Evolutionary conservation across 2,329 filamentous ascomycete species (phyloP).

Genomic region (Sclerotiophoma versabilis): DNA sequence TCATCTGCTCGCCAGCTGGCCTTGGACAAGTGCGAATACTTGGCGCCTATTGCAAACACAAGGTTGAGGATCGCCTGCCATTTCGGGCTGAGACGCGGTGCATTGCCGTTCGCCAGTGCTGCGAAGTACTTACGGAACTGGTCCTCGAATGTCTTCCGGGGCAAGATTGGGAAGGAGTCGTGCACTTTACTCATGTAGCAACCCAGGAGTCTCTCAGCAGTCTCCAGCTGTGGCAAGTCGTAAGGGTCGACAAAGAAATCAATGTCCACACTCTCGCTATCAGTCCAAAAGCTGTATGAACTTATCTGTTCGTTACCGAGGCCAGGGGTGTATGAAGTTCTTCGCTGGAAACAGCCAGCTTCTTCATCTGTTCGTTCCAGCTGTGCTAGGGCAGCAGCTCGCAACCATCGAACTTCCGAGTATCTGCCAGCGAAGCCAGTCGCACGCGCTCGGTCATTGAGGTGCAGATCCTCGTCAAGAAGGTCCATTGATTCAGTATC

Average conservation of each 20-base stretch:
- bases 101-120: slow-evolving; percentile 26
- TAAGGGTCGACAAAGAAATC: slow-evolving; percentile 40
- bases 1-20: slow-evolving; percentile 34
- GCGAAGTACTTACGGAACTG: slow-evolving; percentile 46
- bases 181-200: slow-evolving; percentile 51
- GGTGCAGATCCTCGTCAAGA: slow-evolving; percentile 39
- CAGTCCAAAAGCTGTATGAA: slow-evolving; percentile 44
- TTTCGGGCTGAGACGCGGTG: slow-evolving; percentile 28
- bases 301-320: slow-evolving; percentile 38
- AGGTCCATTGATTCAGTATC: slow-evolving; percentile 32
- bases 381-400: slow-evolving; percentile 31
- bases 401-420: slow-evolving; percentile 45
- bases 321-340: slow-evolving; percentile 9
- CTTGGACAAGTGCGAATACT: slow-evolving; percentile 46
- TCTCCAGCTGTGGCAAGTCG: slow-evolving; percentile 40
- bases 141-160: slow-evolving; percentile 39
- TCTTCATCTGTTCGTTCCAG: slow-evolving; percentile 26
- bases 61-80: slow-evolving; percentile 53
- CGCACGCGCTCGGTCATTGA: slow-evolving; percentile 32
- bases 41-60: slow-evolving; percentile 53
- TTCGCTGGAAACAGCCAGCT: slow-evolving; percentile 6
- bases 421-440: slow-evolving; percentile 46
- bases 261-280: slow-evolving; percentile 35
- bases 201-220: slow-evolving; percentile 43
- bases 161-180: slow-evolving; percentile 49